Conservation (phyloP, 495 filamentous ascomycete species). For the Penicillium pancosmium region DNA sequence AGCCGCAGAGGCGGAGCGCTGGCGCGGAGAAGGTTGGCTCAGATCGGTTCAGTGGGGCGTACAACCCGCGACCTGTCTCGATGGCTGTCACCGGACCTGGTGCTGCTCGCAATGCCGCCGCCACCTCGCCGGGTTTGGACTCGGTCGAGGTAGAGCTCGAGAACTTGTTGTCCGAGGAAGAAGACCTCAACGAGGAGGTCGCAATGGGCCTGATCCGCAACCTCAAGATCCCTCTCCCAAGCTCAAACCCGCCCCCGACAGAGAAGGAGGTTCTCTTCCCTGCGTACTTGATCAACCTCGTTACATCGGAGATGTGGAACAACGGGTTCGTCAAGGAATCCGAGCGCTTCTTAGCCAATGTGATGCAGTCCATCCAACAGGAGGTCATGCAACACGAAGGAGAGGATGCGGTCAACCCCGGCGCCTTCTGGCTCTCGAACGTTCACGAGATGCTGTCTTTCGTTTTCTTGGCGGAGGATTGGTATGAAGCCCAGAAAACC, state of each 20-base stretch:
- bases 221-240: constrained; percentile 88
- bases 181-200: constrained; percentile 93
- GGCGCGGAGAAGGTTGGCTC: constrained; percentile 82
- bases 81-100: constrained; percentile 77
- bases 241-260: constrained; percentile 79
- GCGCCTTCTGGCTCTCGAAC: constrained; percentile 98
- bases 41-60: constrained; percentile 86
- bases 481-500: constrained; percentile 99
- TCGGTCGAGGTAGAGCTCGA: constrained; percentile 93
- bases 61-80: constrained; percentile 92
- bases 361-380: constrained; percentile 99
- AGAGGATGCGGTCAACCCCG: constrained; percentile 95
- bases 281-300: constrained; percentile 97
- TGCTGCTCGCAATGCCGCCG: constrained; percentile 64
- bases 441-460: constrained; percentile 99
- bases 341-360: constrained; percentile 96
- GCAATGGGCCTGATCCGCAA: constrained; percentile 94
- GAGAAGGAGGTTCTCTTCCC: constrained; percentile 99
- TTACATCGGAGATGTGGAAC: constrained; percentile 99
- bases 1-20: constrained; percentile 92
- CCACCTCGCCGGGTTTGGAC: constrained; percentile 77
- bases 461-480: constrained; percentile 98
- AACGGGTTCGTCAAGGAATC: constrained; percentile 99
- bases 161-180: constrained; percentile 90
- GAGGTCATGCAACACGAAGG: constrained; percentile 99